Percentiles rank a stretch among this genome's conserved stretches.
Evolutionary conservation across 331 rosid species (phyloP).

Genomic region (Rhamnella rubrinervis): DNA sequence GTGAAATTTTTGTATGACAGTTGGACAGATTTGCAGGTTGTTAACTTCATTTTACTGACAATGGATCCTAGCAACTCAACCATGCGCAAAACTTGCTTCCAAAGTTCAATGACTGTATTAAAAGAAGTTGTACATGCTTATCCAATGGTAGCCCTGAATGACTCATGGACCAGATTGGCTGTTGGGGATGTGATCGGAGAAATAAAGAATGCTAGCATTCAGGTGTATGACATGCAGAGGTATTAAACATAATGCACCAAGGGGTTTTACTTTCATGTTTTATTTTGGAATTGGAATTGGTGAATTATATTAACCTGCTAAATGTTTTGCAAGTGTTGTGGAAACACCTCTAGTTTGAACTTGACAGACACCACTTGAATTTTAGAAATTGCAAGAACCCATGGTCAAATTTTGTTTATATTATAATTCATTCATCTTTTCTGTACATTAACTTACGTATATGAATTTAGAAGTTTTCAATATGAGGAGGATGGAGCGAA

Average conservation of each 20-base stretch:
- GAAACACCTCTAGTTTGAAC: not conserved
- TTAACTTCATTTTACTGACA: constrained; percentile 85
- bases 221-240: constrained; percentile 96
- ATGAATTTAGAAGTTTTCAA: too few relatives aligned
- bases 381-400: too few relatives aligned
- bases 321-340: too few relatives aligned
- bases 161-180: constrained; percentile 89
- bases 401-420: too few relatives aligned
- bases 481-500: too few relatives aligned
- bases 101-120: constrained; percentile 83
- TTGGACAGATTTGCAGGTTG: constrained; percentile 73
- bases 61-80: constrained; percentile 94
- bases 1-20: constrained; percentile 44
- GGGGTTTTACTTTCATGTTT: constrained; percentile 9
- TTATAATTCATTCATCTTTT: too few relatives aligned
- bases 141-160: constrained; percentile 92
- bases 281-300: not conserved
- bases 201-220: constrained; percentile 60
- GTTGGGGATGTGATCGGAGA: constrained; percentile 93
- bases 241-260: constrained; percentile 25
- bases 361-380: not conserved
- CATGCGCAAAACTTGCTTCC: constrained; percentile 85
- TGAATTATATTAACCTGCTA: not conserved
- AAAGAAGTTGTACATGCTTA: constrained; percentile 79
- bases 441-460: too few relatives aligned